These are phyloP conservation scores for Cladophialophora immunda DNA, from an alignment of 2,329 filamentous ascomycete species.

Conservation along the genomic window DNA sequence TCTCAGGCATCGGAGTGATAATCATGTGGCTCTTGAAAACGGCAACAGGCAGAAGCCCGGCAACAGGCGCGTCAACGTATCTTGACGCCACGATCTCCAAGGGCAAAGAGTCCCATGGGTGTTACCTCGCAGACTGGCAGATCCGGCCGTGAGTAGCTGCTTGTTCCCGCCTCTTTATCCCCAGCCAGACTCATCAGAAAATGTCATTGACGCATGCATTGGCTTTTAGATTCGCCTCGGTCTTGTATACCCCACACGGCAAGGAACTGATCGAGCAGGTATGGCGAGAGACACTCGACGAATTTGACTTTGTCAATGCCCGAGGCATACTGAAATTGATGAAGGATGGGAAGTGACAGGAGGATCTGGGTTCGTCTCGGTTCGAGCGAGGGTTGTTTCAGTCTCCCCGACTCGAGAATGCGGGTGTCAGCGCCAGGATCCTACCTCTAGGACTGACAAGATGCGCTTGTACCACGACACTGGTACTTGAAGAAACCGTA, in stretches of 20 bases:
- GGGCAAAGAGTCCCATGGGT: conserved; percentile 61
- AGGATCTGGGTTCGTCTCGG: background rate
- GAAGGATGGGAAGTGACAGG: background rate
- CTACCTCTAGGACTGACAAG: background rate
- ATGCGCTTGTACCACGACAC: background rate
- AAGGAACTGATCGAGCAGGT: conserved; percentile 46
- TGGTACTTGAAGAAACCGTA: background rate
- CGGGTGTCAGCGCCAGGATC: background rate
- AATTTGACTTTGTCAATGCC: conserved; percentile 6
- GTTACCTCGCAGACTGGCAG: conserved; percentile 59
- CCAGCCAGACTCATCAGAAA: background rate
- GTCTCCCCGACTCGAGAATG: background rate
- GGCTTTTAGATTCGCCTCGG: conserved; percentile 44
- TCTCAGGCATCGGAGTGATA: background rate
- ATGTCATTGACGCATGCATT: background rate
- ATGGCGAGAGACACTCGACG: conserved; percentile 45
- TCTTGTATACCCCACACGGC: conserved; percentile 42
- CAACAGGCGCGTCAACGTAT: conserved; percentile 57
- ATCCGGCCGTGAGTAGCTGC: conserved; percentile 53
- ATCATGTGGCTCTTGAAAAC: conserved; percentile 34
- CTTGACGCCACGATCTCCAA: conserved; percentile 57
- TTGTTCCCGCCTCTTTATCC: background rate
- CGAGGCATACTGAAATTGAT: background rate
- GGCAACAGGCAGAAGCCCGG: conserved; percentile 45
- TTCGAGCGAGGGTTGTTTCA: background rate